Conservation (phyloP, 495 filamentous ascomycete species). For the Penicillium silybi region DNA sequence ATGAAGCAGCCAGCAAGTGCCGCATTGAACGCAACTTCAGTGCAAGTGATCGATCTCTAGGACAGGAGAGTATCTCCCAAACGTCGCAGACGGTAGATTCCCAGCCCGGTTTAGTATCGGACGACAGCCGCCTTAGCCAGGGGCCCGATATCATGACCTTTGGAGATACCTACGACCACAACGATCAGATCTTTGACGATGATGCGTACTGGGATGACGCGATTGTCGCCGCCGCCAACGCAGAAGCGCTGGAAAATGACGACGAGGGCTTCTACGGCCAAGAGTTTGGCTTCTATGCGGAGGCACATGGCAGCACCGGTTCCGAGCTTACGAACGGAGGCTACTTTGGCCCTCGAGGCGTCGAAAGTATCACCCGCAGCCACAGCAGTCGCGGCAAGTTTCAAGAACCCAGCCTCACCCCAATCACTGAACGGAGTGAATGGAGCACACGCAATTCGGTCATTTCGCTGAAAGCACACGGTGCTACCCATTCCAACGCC, state of each 20-base stretch:
- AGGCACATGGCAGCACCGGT: slow-evolving; percentile 45
- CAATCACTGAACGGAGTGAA: slow-evolving; percentile 94
- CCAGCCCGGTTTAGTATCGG: slow-evolving; percentile 45
- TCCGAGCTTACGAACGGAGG: slow-evolving; percentile 71
- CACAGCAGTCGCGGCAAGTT: slow-evolving; percentile 67
- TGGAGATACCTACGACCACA: slow-evolving; percentile 53
- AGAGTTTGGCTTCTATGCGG: slow-evolving; percentile 96
- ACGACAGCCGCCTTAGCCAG: slow-evolving; percentile 45
- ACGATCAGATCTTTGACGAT: slow-evolving; percentile 55
- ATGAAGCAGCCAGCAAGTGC: slow-evolving; percentile 65
- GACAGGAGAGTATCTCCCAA: slow-evolving; percentile 31
- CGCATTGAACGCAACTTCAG: slow-evolving; percentile 58
- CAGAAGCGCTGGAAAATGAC: slow-evolving; percentile 87
- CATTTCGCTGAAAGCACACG: slow-evolving; percentile 64
- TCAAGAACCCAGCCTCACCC: slow-evolving; percentile 86
- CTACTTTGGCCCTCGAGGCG: slow-evolving; percentile 76
- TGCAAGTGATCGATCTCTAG: slow-evolving; percentile 36
- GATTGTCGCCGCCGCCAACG: slow-evolving; percentile 93
- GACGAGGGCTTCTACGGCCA: slow-evolving; percentile 91
- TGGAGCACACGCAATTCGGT: slow-evolving; percentile 92
- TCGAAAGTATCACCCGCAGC: slow-evolving; percentile 59
- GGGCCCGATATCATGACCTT: slow-evolving; percentile 29
- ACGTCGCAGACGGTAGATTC: slow-evolving; percentile 37
- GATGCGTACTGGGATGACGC: slow-evolving; percentile 72
- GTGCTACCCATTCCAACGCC: slow-evolving; percentile 39